Conservation (phyloP, 2,329 filamentous ascomycete species). For the Pseudogymnoascus sp. region DNA sequence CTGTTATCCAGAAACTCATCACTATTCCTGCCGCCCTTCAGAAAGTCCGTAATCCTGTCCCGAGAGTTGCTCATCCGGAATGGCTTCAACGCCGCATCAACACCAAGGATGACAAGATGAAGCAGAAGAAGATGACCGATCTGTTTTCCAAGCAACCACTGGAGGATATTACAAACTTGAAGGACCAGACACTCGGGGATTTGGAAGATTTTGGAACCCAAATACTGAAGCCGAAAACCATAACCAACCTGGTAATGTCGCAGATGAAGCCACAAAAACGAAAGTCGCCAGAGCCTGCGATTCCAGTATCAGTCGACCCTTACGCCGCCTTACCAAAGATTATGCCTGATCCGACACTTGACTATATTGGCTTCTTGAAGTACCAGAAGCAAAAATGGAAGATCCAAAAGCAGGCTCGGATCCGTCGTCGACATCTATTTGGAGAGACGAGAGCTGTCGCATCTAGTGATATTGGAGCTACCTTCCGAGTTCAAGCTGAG, state of each 20-base stretch:
- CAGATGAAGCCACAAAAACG: slow-evolving; percentile 59
- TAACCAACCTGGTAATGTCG: slow-evolving; percentile 39
- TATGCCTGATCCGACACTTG: slow-evolving; percentile 77
- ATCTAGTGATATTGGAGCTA: slow-evolving; percentile 57
- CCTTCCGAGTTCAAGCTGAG: slow-evolving; percentile 88
- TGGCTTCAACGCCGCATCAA: slow-evolving; percentile 94
- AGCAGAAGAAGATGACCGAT: slow-evolving; percentile 98
- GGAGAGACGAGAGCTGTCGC: slow-evolving; percentile 69
- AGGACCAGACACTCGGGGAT: slow-evolving; percentile 50
- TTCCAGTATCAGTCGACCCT: slow-evolving; percentile 61
- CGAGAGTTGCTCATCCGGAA: slow-evolving; percentile 86
- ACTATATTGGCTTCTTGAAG: slow-evolving; percentile 80
- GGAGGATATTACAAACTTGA: slow-evolving; percentile 64
- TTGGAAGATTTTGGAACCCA: slow-evolving; percentile 75
- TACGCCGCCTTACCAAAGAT: slow-evolving; percentile 73
- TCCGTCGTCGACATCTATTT: slow-evolving; percentile 82
- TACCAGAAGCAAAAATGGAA: slow-evolving; percentile 99
- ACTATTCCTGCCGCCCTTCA: slow-evolving; percentile 96
- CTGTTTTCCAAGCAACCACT: slow-evolving; percentile 70
- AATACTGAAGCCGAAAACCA: slow-evolving; percentile 57
- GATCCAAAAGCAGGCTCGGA: slow-evolving; percentile 84
- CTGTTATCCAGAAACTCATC: slow-evolving; percentile 97
- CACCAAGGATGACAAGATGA: slow-evolving; percentile 92
- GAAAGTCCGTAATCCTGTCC: slow-evolving; percentile 90
- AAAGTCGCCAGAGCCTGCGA: slow-evolving; percentile 61